These are phyloP conservation scores for Vigna reflexopilosa DNA, from an alignment of 306 rosid genomes.

Conservation along the genomic window DNA sequence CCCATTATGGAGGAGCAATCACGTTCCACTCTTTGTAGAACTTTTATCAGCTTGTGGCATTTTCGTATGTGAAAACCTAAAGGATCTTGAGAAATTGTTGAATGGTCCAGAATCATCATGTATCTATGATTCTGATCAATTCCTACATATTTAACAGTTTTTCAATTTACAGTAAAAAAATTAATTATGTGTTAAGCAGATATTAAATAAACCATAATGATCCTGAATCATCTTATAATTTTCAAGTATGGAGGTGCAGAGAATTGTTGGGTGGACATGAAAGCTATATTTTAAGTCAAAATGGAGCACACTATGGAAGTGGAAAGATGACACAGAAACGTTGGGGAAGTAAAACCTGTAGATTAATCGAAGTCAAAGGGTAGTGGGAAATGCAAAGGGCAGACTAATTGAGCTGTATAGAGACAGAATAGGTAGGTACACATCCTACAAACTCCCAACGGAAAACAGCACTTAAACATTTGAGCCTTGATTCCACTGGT, in stretches of 20 bases:
- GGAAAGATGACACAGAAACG: slow-evolving; percentile 65
- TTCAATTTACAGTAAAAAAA: neutral
- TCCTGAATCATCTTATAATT: neutral
- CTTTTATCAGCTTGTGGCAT: slow-evolving; percentile 34
- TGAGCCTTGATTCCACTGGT: slow-evolving; percentile 34
- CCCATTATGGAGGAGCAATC: slow-evolving; percentile 11
- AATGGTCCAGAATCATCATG: neutral
- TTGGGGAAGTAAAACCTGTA: slow-evolving; percentile 45
- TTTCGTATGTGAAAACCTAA: slow-evolving; percentile 36
- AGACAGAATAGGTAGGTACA: slow-evolving; percentile 25
- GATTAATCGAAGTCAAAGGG: slow-evolving; percentile 49
- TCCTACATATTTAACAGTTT: neutral
- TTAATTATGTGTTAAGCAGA: neutral
- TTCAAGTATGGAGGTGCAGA: neutral
- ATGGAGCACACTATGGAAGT: slow-evolving; percentile 56
- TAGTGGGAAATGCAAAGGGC: slow-evolving; percentile 59
- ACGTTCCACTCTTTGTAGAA: slow-evolving; percentile 37
- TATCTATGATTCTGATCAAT: neutral
- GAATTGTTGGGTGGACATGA: slow-evolving; percentile 31
- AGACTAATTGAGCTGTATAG: slow-evolving; percentile 27
- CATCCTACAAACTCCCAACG: slow-evolving; percentile 41
- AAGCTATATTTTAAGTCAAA: slow-evolving; percentile 37
- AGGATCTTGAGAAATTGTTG: neutral
- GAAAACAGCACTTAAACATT: slow-evolving; percentile 23
- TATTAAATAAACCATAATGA: neutral